These are phyloP conservation scores for Schizochytrium sp. DNA, from an alignment of 108 stramenopile genomes.

Conservation along the genomic window DNA sequence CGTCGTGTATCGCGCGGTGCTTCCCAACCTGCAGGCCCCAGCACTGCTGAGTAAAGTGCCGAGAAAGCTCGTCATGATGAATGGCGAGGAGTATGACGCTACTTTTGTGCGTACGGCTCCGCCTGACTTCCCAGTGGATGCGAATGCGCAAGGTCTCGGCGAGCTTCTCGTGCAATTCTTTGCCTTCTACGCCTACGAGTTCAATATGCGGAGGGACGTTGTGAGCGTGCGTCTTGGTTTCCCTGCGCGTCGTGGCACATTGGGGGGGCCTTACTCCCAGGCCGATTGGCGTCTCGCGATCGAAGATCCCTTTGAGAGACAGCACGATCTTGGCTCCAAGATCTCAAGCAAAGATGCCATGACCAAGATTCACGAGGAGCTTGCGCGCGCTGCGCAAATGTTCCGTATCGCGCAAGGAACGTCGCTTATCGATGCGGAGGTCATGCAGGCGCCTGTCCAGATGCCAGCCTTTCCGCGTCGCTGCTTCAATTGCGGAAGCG, in stretches of 20 bases:
- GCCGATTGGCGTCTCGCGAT: not conserved
- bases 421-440: not conserved
- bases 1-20: not conserved
- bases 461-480: not conserved
- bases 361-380: not conserved
- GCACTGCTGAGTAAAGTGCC: not conserved
- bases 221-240: not conserved
- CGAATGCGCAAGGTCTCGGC: not conserved
- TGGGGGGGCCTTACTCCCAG: not conserved
- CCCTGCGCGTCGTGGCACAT: not conserved
- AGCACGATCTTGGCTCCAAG: slow-evolving; percentile 11
- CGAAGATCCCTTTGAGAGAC: not conserved
- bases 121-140: not conserved
- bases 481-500: slow-evolving; percentile 19
- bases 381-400: not conserved
- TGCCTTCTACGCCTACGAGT: not conserved
- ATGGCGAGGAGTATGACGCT: not conserved
- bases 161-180: not conserved
- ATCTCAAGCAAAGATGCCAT: not conserved
- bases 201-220: not conserved
- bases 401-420: not conserved
- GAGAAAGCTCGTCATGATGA: not conserved
- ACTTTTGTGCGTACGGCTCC: not conserved
- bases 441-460: not conserved
- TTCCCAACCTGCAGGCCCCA: not conserved